A percentile compares a stretch with the other conserved stretches of the same genome.
phyloP scores from a whole-genome alignment of 2,329 filamentous ascomycete species.

The Xylariomycetidae sp. region DNA sequence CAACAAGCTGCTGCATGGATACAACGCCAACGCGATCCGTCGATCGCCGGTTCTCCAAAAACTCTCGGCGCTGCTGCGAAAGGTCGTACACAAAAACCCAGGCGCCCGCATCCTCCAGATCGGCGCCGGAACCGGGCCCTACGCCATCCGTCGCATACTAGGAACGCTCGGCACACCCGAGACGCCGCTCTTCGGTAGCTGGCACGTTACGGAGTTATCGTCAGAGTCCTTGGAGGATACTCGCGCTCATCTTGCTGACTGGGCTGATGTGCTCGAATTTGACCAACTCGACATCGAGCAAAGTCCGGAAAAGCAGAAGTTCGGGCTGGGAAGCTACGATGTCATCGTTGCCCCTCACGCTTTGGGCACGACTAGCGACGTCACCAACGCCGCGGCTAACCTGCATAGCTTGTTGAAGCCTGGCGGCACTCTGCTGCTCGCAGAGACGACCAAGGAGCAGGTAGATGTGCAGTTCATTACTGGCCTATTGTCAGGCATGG shows the following conservation, averaged over 20 bases:
- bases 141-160: conserved; percentile 5
- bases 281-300: conserved; percentile 26
- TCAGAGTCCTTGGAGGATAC: conserved; percentile 6
- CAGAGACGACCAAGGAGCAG: conserved; percentile 12
- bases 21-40: conserved; percentile 2
- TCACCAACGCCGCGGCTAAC: conserved; percentile 14
- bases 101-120: conserved; percentile 9
- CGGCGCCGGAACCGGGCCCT: conserved; percentile 8
- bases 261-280: conserved; percentile 25
- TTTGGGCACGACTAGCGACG: conserved; percentile 15
- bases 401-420: conserved; percentile 16
- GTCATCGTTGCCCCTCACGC: conserved; percentile 19
- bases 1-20: conserved; percentile 4
- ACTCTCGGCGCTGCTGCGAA: conserved; percentile 7
- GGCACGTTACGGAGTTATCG: conserved; percentile 8
- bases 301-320: conserved; percentile 9
- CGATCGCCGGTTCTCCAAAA: not conserved
- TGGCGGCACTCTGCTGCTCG: conserved; percentile 14
- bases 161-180: conserved; percentile 4
- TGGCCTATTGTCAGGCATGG: conserved; percentile 12
- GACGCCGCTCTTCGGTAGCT: conserved; percentile 1
- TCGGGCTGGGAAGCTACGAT: conserved; percentile 14
- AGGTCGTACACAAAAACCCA: conserved; percentile 12
- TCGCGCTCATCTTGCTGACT: conserved; percentile 2
- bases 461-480: conserved; percentile 8